Percentiles rank a stretch among this genome's conserved stretches.
phyloP scores from a whole-genome alignment of 768 basidiomycete genomes.

The Leccinum broughii region DNA sequence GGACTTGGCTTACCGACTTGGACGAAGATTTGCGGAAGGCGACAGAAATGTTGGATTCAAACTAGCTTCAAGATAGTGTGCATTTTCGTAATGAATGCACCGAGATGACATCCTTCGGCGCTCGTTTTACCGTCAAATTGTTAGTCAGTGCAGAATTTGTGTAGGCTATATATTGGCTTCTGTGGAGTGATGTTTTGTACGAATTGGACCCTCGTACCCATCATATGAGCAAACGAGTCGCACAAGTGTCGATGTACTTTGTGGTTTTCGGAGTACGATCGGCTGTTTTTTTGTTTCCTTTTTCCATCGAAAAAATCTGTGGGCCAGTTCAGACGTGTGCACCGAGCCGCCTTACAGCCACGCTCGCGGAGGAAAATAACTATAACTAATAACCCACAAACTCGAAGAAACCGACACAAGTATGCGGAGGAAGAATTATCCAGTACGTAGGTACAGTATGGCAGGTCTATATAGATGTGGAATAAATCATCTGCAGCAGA shows the following conservation, averaged over 20 bases:
- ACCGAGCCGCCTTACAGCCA: not conserved
- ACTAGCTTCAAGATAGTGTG: not conserved
- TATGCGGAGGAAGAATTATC: constrained; percentile 8
- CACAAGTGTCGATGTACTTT: no score
- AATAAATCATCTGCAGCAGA: constrained; percentile 25
- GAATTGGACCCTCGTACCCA: no score
- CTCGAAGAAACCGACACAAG: not conserved
- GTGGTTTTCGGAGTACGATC: no score
- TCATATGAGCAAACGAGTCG: no score
- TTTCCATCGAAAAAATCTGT: no score
- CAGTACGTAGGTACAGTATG: constrained; percentile 17
- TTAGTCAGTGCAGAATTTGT: no score
- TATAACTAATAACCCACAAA: not conserved
- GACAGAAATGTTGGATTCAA: constrained; percentile 13
- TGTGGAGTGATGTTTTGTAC: no score
- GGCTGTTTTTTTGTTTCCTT: no score
- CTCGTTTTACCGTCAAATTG: not conserved
- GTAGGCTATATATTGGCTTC: no score
- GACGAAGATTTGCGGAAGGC: constrained; percentile 25
- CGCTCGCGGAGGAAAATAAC: not conserved
- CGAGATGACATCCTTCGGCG: not conserved
- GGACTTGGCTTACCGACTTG: constrained; percentile 38
- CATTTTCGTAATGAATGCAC: not conserved
- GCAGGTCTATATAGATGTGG: constrained; percentile 28
- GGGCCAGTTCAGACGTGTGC: not conserved